Percentiles rank a stretch among this genome's conserved stretches.
Evolutionary conservation across 345 rosid genomes (phyloP).

Genomic region (Citrus inodora): DNA sequence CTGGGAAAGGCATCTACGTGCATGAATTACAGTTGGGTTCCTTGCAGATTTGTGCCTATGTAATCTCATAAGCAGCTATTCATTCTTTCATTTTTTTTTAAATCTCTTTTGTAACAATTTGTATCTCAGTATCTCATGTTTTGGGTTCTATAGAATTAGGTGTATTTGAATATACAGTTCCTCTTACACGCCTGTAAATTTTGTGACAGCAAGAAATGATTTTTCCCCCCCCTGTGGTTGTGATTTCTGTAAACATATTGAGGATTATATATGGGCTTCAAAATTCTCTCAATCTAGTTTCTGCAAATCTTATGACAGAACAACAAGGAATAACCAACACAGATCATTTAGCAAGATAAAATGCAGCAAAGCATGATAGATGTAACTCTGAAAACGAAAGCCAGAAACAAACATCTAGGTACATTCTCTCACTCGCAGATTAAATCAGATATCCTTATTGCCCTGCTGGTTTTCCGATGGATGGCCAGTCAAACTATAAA

Average conservation of each 20-base stretch:
- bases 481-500: not conserved
- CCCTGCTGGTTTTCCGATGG: not conserved
- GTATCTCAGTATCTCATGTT: conserved; percentile 10
- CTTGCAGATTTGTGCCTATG: conserved; percentile 17
- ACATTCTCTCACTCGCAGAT: not conserved
- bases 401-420: not conserved
- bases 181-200: conserved; percentile 29
- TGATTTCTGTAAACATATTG: not conserved
- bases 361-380: not conserved
- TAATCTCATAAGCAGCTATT: conserved; percentile 15
- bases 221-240: not conserved
- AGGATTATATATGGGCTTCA: not conserved
- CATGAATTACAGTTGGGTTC: conserved; percentile 4
- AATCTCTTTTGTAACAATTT: not conserved
- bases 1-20: conserved; percentile 58
- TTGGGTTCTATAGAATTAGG: conserved; percentile 18
- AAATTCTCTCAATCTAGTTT: not conserved
- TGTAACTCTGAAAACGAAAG: not conserved
- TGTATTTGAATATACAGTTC: conserved; percentile 22
- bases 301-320: not conserved
- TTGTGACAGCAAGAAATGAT: conserved; percentile 26
- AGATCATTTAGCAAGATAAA: not conserved
- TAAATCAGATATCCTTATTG: not conserved
- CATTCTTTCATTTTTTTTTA: conserved; percentile 28
- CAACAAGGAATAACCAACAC: not conserved